A percentile compares a stretch with the other conserved stretches of the same genome.
These are phyloP conservation scores for Ceriops zippeliana DNA, from an alignment of 345 rosid genomes.

Conservation along the genomic window DNA sequence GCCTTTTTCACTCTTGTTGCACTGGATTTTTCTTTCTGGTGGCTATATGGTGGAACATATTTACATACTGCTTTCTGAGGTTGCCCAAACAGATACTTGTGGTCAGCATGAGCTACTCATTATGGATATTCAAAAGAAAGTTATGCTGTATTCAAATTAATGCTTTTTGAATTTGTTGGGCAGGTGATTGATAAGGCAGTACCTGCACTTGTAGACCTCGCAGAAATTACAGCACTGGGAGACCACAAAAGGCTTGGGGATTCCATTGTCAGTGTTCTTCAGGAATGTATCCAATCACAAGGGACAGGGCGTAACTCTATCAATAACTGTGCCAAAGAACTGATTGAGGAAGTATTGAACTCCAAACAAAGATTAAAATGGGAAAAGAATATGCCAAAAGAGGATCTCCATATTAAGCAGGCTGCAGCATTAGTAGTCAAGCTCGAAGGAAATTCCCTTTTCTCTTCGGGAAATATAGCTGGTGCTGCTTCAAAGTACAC, in stretches of 20 bases:
- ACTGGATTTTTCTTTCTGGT: too few relatives aligned
- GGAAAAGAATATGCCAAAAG: conserved; percentile 93
- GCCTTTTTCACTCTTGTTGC: too few relatives aligned
- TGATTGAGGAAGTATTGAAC: conserved; percentile 69
- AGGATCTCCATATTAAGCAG: conserved; percentile 96
- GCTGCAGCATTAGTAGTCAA: conserved; percentile 92
- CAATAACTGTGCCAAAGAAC: conserved; percentile 55
- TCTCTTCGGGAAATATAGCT: conserved; percentile 91
- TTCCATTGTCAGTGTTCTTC: conserved; percentile 68
- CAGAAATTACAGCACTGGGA: conserved; percentile 72
- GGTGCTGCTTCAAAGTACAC: conserved; percentile 93
- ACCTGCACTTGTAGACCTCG: conserved; percentile 83
- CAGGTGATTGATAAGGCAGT: conserved; percentile 74
- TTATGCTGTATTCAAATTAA: conserved; percentile 1
- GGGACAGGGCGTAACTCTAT: conserved; percentile 44
- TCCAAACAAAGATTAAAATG: conserved; percentile 76
- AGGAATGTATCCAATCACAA: conserved; percentile 68
- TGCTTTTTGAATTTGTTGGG: conserved; percentile 10
- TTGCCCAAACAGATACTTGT: too few relatives aligned
- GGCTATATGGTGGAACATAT: too few relatives aligned
- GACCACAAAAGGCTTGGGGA: conserved; percentile 98
- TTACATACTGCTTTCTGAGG: too few relatives aligned
- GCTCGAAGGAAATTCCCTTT: conserved; percentile 98
- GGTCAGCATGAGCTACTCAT: neutral
- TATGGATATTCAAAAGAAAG: neutral